Percentiles rank a stretch among this genome's conserved stretches.
Evolutionary conservation across 2,329 filamentous ascomycete genomes (phyloP).

Genomic region (Elsinoe perseae): DNA sequence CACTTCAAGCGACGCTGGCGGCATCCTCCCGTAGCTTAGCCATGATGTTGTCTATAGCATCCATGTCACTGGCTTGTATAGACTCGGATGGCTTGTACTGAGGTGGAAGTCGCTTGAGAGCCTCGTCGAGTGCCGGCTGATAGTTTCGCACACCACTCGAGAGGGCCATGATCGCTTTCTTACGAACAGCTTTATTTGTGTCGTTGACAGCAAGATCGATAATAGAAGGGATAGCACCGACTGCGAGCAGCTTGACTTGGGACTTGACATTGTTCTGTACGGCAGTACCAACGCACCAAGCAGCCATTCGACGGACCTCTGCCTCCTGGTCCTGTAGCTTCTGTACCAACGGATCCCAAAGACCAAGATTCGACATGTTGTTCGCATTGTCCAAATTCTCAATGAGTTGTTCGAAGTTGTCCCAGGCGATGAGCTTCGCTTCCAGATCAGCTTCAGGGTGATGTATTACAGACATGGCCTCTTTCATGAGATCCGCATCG

Average conservation of each 20-base stretch:
- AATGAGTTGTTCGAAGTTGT: constrained; percentile 90
- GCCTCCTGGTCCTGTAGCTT: constrained; percentile 60
- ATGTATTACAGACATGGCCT: constrained; percentile 68
- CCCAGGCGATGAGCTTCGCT: constrained; percentile 75
- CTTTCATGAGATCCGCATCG: constrained; percentile 86
- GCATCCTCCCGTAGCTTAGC: constrained; percentile 27
- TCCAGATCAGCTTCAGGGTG: constrained; percentile 59
- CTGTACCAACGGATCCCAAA: constrained; percentile 74
- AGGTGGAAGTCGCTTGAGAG: constrained; percentile 59
- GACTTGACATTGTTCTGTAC: constrained; percentile 90
- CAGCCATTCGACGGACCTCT: constrained; percentile 74
- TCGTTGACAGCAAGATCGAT: constrained; percentile 56
- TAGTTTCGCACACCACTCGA: constrained; percentile 83
- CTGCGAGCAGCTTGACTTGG: constrained; percentile 55
- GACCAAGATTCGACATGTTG: constrained; percentile 67
- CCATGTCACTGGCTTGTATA: constrained; percentile 82
- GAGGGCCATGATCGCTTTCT: constrained; percentile 84
- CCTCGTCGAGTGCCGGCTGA: constrained; percentile 61
- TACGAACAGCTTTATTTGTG: constrained; percentile 57
- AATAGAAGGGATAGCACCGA: constrained; percentile 63
- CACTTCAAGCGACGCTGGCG: background rate
- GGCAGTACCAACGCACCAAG: constrained; percentile 90
- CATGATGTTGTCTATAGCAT: constrained; percentile 57
- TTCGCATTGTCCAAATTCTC: constrained; percentile 95
- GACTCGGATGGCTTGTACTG: constrained; percentile 49